These are phyloP conservation scores for Brassica incana DNA, from an alignment of 345 rosid species.

Conservation along the genomic window DNA sequence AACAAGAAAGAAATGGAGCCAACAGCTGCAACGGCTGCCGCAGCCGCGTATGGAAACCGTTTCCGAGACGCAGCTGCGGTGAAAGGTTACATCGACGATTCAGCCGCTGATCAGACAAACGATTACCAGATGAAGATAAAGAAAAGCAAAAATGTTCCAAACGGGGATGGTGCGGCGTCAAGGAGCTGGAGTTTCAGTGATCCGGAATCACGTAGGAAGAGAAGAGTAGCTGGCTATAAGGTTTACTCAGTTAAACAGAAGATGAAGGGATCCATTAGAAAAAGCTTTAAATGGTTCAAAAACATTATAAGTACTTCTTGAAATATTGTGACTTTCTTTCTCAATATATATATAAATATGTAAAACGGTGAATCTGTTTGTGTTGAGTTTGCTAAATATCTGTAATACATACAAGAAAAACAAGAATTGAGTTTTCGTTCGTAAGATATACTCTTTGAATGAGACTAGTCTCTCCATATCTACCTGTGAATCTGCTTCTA, in stretches of 20 bases:
- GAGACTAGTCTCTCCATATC: background rate
- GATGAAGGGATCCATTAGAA: constrained; percentile 82
- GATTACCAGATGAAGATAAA: constrained; percentile 29
- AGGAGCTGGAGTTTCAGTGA: constrained; percentile 72
- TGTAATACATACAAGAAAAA: background rate
- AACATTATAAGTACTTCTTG: constrained; percentile 38
- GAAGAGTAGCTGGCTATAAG: constrained; percentile 83
- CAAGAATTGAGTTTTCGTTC: background rate
- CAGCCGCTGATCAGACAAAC: constrained; percentile 19
- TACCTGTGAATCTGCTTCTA: constrained; percentile 20
- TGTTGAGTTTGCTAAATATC: constrained; percentile 14
- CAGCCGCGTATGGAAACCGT: constrained; percentile 10
- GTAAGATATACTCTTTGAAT: constrained; percentile 10
- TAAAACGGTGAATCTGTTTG: background rate
- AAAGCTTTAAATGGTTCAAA: constrained; percentile 91
- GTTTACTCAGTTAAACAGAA: constrained; percentile 81
- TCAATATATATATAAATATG: background rate
- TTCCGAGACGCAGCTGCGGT: background rate
- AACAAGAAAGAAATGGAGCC: constrained; percentile 32
- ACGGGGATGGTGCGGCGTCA: constrained; percentile 24
- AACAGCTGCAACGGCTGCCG: background rate
- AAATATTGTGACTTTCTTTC: background rate
- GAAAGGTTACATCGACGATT: background rate
- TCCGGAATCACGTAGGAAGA: constrained; percentile 90
- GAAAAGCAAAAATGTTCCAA: constrained; percentile 37